Evolutionary conservation across 805 yeast species (phyloP).

Genomic region (Suhomyces prunicola): DNA sequence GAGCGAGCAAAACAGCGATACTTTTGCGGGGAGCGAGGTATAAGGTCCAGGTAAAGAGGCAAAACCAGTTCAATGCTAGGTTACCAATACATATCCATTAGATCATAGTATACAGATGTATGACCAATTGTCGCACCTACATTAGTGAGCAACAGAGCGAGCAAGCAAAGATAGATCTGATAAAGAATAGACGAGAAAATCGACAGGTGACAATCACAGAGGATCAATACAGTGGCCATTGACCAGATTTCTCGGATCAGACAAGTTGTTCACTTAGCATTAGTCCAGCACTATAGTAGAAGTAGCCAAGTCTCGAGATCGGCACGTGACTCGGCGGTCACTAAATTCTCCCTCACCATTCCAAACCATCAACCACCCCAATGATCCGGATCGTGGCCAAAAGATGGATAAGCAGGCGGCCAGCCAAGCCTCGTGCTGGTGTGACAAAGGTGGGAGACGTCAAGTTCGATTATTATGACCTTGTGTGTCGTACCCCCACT

Average conservation of each 20-base stretch:
- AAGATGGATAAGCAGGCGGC: not conserved
- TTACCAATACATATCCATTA: too few relatives aligned
- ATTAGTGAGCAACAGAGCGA: not conserved
- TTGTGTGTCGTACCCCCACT: constrained; percentile 32
- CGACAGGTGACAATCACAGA: too few relatives aligned
- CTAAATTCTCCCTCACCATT: not conserved
- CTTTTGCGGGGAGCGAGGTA: not conserved
- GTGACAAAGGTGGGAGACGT: not conserved
- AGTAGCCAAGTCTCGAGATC: too few relatives aligned
- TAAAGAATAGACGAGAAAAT: too few relatives aligned
- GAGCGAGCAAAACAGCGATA: not conserved
- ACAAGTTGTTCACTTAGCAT: not conserved
- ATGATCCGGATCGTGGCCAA: not conserved
- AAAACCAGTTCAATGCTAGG: too few relatives aligned
- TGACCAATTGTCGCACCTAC: not conserved
- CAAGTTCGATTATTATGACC: constrained; percentile 34
- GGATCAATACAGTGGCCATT: too few relatives aligned
- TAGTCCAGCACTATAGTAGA: too few relatives aligned
- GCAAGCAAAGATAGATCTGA: not conserved
- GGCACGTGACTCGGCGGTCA: not conserved
- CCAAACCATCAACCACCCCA: not conserved
- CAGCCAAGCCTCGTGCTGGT: not conserved
- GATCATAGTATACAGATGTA: not conserved
- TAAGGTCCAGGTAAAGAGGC: too few relatives aligned
- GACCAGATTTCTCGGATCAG: not conserved